These are phyloP conservation scores for Phytophthora europaea DNA, from an alignment of 352 stramenopile species.

Conservation along the genomic window DNA sequence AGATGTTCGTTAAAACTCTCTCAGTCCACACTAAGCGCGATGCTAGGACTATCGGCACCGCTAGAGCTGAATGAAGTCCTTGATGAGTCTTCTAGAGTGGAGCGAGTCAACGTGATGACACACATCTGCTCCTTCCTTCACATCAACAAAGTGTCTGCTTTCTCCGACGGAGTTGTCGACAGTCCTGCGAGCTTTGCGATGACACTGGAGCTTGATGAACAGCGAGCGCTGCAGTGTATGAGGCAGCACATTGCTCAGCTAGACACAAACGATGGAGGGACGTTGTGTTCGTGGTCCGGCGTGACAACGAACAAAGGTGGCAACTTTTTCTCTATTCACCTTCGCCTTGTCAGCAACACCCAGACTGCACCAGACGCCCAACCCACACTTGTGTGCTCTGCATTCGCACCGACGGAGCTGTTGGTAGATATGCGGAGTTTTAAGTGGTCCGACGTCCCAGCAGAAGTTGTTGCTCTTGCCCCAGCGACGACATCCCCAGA, in stretches of 20 bases:
- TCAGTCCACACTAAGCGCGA: slow-evolving; percentile 2
- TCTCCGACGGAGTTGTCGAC: slow-evolving; percentile 19
- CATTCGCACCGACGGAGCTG: slow-evolving; percentile 33
- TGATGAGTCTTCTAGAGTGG: background rate
- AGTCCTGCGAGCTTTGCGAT: slow-evolving; percentile 13
- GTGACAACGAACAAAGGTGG: slow-evolving; percentile 3
- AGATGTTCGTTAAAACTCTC: slow-evolving; percentile 24
- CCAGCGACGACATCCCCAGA: background rate
- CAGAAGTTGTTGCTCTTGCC: slow-evolving; percentile 15
- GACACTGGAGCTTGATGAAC: slow-evolving; percentile 27
- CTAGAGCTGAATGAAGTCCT: slow-evolving; percentile 8
- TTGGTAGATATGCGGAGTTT: slow-evolving; percentile 22
- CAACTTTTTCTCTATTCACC: slow-evolving; percentile 23
- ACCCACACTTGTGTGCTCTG: slow-evolving; percentile 33
- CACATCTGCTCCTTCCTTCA: slow-evolving; percentile 59
- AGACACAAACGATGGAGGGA: background rate
- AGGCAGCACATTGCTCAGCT: slow-evolving; percentile 4
- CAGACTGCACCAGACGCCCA: background rate
- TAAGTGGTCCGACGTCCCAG: slow-evolving; percentile 20
- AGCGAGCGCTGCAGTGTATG: slow-evolving; percentile 14
- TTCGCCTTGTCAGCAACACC: slow-evolving; percentile 17
- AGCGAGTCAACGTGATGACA: slow-evolving; percentile 32
- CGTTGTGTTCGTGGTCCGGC: slow-evolving; percentile 27
- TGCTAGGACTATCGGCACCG: slow-evolving; percentile 25
- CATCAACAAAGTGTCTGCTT: slow-evolving; percentile 24